Evolutionary conservation across 768 basidiomycete species (phyloP).

Genomic region (Stropharia rugosoannulata): DNA sequence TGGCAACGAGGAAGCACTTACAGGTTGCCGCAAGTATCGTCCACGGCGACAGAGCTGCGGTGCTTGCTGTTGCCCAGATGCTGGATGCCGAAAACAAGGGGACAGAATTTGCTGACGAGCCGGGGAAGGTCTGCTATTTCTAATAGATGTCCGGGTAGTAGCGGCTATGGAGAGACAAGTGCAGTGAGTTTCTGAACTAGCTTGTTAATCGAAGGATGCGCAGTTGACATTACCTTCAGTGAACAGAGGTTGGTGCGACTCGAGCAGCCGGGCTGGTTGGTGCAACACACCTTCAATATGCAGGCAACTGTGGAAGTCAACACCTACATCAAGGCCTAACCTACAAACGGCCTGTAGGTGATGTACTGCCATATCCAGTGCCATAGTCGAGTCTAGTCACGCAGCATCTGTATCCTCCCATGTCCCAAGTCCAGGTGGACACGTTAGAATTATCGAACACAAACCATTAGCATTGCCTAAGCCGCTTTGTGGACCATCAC

Average conservation of each 20-base stretch:
- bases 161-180: constrained; percentile 39
- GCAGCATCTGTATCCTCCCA: constrained; percentile 23
- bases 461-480: too few species aligned
- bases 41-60: too few species aligned
- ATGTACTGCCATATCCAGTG: constrained; percentile 48
- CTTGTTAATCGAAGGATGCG: neutral
- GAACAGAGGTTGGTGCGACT: constrained; percentile 59
- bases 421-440: neutral
- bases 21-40: too few species aligned
- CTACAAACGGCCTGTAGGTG: constrained; percentile 52
- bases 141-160: constrained; percentile 57
- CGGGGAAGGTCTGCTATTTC: constrained; percentile 61
- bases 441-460: neutral
- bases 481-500: too few species aligned
- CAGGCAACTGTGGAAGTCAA: constrained; percentile 71
- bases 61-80: too few species aligned
- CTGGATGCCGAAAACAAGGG: too few species aligned
- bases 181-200: neutral
- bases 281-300: constrained; percentile 72
- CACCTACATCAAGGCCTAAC: constrained; percentile 60
- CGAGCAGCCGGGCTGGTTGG: constrained; percentile 60
- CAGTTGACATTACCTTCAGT: constrained; percentile 50
- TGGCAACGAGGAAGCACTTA: too few species aligned
- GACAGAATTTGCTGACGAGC: constrained; percentile 53
- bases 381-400: constrained; percentile 62